phyloP scores from a whole-genome alignment of 164 flowering plant genomes.

The Umbellularia californica region DNA sequence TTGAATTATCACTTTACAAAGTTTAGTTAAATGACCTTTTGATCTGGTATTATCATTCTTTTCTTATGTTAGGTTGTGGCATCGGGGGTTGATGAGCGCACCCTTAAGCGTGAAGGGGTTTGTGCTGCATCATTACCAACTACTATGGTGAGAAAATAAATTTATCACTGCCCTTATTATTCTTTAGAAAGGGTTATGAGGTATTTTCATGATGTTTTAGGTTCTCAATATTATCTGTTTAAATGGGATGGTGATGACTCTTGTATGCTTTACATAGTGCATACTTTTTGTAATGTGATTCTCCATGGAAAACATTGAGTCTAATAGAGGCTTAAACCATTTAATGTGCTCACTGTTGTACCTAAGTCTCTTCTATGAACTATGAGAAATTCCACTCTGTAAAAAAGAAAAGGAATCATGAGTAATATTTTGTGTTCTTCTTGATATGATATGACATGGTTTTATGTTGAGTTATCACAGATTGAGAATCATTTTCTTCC shows the following conservation, averaged over 20 bases:
- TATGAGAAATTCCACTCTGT: not conserved
- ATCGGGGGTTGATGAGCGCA: conserved; percentile 95
- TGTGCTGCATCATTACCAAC: conserved; percentile 99
- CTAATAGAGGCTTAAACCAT: not conserved
- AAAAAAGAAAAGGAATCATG: not conserved
- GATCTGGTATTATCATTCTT: not conserved
- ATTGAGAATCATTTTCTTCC: too few species aligned
- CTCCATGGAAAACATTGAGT: not conserved
- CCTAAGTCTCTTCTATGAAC: not conserved
- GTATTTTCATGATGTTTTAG: not conserved
- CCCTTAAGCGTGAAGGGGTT: conserved; percentile 97
- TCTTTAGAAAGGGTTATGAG: not conserved
- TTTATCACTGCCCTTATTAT: not conserved
- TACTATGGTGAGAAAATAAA: conserved; percentile 63
- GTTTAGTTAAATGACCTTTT: not conserved
- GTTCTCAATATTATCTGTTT: not conserved
- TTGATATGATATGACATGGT: not conserved
- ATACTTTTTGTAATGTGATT: not conserved
- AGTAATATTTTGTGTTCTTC: not conserved
- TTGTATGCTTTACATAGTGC: not conserved
- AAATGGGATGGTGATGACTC: not conserved
- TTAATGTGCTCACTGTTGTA: not conserved
- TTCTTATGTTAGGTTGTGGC: conserved; percentile 95
- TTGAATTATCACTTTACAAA: not conserved
- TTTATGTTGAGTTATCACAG: not conserved